Conservation (phyloP, 1,139 yeast genomes). For the Blastobotrys persicus region DNA sequence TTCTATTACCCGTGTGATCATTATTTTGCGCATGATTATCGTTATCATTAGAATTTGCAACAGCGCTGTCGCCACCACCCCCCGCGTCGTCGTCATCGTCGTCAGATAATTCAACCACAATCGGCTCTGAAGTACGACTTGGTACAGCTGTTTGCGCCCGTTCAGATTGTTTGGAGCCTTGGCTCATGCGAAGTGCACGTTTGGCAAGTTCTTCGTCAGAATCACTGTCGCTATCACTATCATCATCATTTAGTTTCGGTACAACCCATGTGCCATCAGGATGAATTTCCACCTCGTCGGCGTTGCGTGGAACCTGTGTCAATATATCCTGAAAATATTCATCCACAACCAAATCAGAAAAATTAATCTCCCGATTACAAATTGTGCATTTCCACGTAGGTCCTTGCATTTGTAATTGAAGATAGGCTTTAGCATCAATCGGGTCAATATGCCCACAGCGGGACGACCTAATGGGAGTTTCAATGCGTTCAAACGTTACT, state of each 20-base stretch:
- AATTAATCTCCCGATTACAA: conserved; percentile 37
- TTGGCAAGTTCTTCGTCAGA: conserved; percentile 14
- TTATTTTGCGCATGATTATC: not conserved
- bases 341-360: conserved; percentile 38
- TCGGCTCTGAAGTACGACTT: conserved; percentile 10
- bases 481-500: conserved; percentile 38
- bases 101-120: conserved; percentile 13
- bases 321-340: conserved; percentile 39
- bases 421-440: conserved; percentile 40
- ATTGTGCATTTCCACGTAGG: conserved; percentile 46
- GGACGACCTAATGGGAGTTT: conserved; percentile 40
- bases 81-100: conserved; percentile 15
- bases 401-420: conserved; percentile 42
- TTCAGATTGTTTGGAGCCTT: not conserved
- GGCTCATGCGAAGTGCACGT: not conserved
- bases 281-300: conserved; percentile 36
- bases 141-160: conserved; percentile 4
- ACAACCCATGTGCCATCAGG: conserved; percentile 41
- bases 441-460: conserved; percentile 43
- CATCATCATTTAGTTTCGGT: conserved; percentile 20
- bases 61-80: not conserved
- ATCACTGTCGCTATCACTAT: conserved; percentile 20
- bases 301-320: conserved; percentile 28
- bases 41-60: not conserved
- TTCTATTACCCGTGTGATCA: too few relatives aligned